phyloP scores from a whole-genome alignment of 179 eudicot genomes.

The Pouteria campechiana region DNA sequence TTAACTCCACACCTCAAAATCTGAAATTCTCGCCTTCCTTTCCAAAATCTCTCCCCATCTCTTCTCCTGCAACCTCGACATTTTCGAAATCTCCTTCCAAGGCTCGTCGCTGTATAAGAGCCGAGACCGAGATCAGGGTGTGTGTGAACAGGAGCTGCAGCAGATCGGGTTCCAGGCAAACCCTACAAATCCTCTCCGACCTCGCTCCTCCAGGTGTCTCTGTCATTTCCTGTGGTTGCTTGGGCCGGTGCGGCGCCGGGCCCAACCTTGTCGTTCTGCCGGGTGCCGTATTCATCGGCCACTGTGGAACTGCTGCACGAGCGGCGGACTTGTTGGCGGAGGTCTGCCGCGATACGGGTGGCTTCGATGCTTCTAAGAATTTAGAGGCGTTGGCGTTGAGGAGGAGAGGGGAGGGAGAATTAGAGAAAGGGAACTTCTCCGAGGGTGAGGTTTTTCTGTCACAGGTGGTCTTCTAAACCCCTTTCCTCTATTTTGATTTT shows the following conservation, averaged over 20 bases:
- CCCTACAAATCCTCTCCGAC: conserved; percentile 43
- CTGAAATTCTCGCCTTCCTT: no score
- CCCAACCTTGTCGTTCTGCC: conserved; percentile 72
- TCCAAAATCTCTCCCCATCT: no score
- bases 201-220: conserved; percentile 50
- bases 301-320: conserved; percentile 56
- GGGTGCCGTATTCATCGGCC: conserved; percentile 23
- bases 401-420: conserved; percentile 52
- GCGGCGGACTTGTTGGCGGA: conserved; percentile 33
- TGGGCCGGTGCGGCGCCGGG: conserved; percentile 70
- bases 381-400: conserved; percentile 62
- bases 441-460: conserved; percentile 43
- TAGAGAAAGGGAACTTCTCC: conserved; percentile 12
- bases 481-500: neutral
- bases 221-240: conserved; percentile 56
- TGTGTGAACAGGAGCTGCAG: conserved; percentile 56
- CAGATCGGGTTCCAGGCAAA: conserved; percentile 48
- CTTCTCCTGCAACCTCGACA: no score
- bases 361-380: conserved; percentile 14
- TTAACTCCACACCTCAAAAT: no score
- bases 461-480: conserved; percentile 21
- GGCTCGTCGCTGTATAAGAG: no score
- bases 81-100: no score
- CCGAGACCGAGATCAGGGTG: conserved; percentile 64
- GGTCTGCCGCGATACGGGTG: conserved; percentile 6